Evolutionary conservation across 257 asterid genomes (phyloP).

Genomic region (Galeopsis tetrahit): DNA sequence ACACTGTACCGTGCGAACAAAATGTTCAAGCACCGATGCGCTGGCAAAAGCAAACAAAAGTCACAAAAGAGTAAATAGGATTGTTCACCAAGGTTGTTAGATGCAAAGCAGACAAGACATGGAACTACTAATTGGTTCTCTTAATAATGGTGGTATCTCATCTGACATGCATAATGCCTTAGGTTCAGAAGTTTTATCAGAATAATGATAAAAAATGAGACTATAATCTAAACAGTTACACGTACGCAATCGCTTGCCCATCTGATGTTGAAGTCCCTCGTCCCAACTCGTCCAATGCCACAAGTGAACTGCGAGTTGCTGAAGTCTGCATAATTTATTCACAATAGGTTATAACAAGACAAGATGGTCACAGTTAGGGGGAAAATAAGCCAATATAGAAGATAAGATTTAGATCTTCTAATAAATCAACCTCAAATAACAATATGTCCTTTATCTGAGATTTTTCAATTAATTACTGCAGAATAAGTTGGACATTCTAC

Average conservation of each 20-base stretch:
- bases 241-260: conserved; percentile 99
- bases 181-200: neutral
- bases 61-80: conserved; percentile 19
- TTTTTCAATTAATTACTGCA: neutral
- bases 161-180: neutral
- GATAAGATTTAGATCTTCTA: conserved; percentile 19
- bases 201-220: neutral
- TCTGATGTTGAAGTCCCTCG: conserved; percentile 98
- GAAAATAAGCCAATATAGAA: neutral
- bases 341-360: conserved; percentile 30
- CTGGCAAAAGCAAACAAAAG: conserved; percentile 51
- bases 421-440: conserved; percentile 27
- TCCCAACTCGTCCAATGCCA: conserved; percentile 96
- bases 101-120: conserved; percentile 18
- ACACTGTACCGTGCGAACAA: conserved; percentile 75
- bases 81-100: conserved; percentile 2
- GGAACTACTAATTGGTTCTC: neutral
- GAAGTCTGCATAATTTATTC: conserved; percentile 57
- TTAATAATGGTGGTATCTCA: neutral
- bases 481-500: neutral
- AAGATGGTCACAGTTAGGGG: conserved; percentile 6
- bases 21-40: conserved; percentile 93
- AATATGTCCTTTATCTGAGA: conserved; percentile 18
- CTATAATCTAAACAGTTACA: conserved; percentile 33
- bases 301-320: conserved; percentile 82